Evolutionary conservation across 2,329 filamentous ascomycete species (phyloP), one percentile per base, ranked within the genome.

Genomic region (Aspergillus puulaauensis): DNA sequence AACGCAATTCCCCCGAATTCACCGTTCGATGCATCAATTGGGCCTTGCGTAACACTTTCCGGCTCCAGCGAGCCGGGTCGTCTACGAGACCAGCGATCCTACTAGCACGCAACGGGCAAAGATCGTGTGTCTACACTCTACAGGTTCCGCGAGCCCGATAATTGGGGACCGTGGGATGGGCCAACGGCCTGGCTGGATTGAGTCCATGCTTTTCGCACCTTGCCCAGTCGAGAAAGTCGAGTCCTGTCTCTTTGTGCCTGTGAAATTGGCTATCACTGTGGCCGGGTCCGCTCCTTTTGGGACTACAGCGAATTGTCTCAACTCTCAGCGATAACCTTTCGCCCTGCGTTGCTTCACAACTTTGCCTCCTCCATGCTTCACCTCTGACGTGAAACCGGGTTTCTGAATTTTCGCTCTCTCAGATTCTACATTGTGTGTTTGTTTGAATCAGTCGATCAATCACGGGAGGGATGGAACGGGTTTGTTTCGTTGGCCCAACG

Each of bases 11-110:
- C 45, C 50, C 43, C 19, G 35, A 45, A 23, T 6, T 43, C 23
- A 33, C 49, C 35, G 33, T 50, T 48, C 37, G 52, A 54, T 54
- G 21, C 48, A 57, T 58, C 56, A 53, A 50, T 54, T 51, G 51
- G 55, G 43, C 51, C 44, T 59, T 54, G 57, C 59, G 59, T 60
- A 61, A 59, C 52, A 33, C 49, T 27, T 53, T 48, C 60, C 60
- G 54, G 58, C 60, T 40, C 58, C 62, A 64, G 56, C 46, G 31
- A 45, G 56, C 58, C 56, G 53, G 61, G 51, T 51, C 43, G 24
- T 39, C 23, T 55, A 43, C 45, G 45, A 55, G 19, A 23, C 39
- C 39, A 52, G 39, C 57, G 54, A 56, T 57, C 49, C 41, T 17
- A 39, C 54, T 54, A 56, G 33, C 40, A 51, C 51, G 23, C 33